Base-by-base conservation (phyloP, 768 basidiomycete genomes). In the Austroboletus eburneus region DNA sequence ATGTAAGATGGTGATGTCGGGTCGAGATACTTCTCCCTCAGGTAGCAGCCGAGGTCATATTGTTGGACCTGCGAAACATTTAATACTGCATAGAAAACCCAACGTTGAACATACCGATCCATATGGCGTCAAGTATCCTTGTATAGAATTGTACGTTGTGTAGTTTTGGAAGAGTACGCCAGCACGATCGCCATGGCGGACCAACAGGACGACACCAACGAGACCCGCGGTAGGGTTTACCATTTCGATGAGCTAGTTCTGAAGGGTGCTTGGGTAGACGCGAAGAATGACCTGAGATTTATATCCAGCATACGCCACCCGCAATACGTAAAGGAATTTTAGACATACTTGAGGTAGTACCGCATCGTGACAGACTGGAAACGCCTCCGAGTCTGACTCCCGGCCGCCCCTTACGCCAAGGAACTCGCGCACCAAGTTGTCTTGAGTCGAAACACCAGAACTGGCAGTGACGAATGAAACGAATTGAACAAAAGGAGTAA, bases 101-200 rank as follows among this genome's bases (percentile, higher is more conserved):
- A 43, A 39, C 9, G 8, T n/a, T 12, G 14, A 9, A 58, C 75
- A 38, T 58, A 83, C 85, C 70, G 83, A 81, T 48, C 87, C 86
- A 51, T 87, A 79, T 48, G 86, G 81, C 22, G 85, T 87, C 48
- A 81, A 78, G 69, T 81, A 78, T 13, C 84, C 78, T 57, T 76
- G 73, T 14, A 76, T 74, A 24, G 76, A 76, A 48, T 78, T 70
- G 60, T 89, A 88, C n/a, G 78, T 83, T 47, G 72, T 66, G 16
- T 87, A 87, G 63, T 88, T 78, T 61, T 90, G 87, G 68, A 75
- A 80, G 58, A 78, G 78, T 54, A 73, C 76, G 5, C 38, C 52
- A 52, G 70, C 68, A 50, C 87, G 81, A 65, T 88, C 87, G 37
- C 87, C 87, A 56, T 88, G 87, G 56, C 87, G 81, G 51, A 79